Evolutionary conservation across 2,329 filamentous ascomycete species (phyloP).

Genomic region (Pestalotiopsis sp.): DNA sequence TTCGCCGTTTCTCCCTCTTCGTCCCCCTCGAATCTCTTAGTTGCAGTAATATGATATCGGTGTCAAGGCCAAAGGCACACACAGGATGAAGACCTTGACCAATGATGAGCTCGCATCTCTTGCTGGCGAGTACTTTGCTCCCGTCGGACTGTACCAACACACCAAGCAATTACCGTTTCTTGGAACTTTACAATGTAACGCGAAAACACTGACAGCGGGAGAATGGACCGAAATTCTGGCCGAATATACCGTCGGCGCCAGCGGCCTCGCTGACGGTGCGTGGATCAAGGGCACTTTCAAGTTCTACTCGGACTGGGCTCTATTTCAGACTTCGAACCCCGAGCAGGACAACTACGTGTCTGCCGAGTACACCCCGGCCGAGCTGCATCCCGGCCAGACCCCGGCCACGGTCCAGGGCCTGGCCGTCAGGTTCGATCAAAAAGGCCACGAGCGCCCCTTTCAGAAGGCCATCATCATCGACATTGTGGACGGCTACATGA

Average conservation of each 20-base stretch:
- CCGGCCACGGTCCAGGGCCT: constrained; percentile 36
- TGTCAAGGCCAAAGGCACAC: not conserved
- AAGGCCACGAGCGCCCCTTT: constrained; percentile 39
- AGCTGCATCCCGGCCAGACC: constrained; percentile 29
- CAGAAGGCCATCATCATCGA: constrained; percentile 40
- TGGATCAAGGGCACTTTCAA: constrained; percentile 42
- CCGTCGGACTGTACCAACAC: constrained; percentile 28
- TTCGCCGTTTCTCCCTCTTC: not conserved
- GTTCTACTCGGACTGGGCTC: constrained; percentile 39
- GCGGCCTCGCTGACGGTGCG: constrained; percentile 35
- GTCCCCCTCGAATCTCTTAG: not conserved
- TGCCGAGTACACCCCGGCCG: constrained; percentile 31
- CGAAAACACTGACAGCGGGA: constrained; percentile 24
- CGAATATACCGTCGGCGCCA: constrained; percentile 25
- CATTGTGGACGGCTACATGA: constrained; percentile 38
- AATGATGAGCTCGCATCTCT: constrained; percentile 22
- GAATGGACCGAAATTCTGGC: constrained; percentile 30
- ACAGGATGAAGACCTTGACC: constrained; percentile 24
- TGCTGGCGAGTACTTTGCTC: constrained; percentile 29
- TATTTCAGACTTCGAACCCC: constrained; percentile 35
- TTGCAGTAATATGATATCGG: not conserved
- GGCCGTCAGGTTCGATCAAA: constrained; percentile 38
- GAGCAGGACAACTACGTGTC: constrained; percentile 34
- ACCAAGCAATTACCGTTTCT: constrained; percentile 32
- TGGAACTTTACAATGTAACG: constrained; percentile 27